Conservation (phyloP, 2,329 filamentous ascomycete species). For the Endothia cerciana region DNA sequence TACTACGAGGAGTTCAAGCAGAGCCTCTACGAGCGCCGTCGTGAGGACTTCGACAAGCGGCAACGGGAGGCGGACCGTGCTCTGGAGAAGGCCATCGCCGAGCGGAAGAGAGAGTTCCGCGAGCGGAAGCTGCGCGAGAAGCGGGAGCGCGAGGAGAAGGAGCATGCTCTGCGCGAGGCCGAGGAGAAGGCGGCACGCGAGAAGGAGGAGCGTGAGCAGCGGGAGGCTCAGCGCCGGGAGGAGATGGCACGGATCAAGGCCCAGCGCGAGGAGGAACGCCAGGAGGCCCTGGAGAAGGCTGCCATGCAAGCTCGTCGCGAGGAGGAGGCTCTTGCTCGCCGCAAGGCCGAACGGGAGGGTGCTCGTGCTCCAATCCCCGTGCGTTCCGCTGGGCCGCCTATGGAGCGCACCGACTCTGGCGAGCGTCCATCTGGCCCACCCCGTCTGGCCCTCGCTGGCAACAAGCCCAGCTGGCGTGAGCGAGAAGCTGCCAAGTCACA, state of each 20-base stretch:
- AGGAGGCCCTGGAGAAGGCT: conserved; percentile 68
- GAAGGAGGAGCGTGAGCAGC: conserved; percentile 80
- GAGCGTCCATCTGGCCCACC: conserved; percentile 55
- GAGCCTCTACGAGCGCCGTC: conserved; percentile 82
- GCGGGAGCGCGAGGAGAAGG: conserved; percentile 81
- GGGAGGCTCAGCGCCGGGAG: conserved; percentile 78
- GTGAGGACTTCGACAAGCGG: conserved; percentile 94
- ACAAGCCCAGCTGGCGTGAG: conserved; percentile 63
- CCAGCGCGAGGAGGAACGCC: conserved; percentile 66
- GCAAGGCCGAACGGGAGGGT: conserved; percentile 67
- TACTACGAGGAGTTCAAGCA: conserved; percentile 82
- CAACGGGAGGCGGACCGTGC: conserved; percentile 90
- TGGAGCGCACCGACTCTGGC: conserved; percentile 49
- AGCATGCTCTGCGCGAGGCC: conserved; percentile 77
- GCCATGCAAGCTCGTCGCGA: conserved; percentile 79
- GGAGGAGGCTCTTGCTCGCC: conserved; percentile 82
- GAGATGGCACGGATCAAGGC: conserved; percentile 70
- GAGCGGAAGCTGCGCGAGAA: conserved; percentile 83
- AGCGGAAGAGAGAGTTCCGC: conserved; percentile 84
- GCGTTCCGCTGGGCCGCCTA: conserved; percentile 37
- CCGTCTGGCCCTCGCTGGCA: conserved; percentile 57
- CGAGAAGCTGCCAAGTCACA: conserved; percentile 54
- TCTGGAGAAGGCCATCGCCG: conserved; percentile 86
- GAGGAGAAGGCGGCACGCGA: conserved; percentile 81
- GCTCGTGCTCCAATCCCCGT: conserved; percentile 38